Conservation (phyloP, 1,284 basidiomycete genomes). For the Microbotryum lychnidis-dioicae region DNA sequence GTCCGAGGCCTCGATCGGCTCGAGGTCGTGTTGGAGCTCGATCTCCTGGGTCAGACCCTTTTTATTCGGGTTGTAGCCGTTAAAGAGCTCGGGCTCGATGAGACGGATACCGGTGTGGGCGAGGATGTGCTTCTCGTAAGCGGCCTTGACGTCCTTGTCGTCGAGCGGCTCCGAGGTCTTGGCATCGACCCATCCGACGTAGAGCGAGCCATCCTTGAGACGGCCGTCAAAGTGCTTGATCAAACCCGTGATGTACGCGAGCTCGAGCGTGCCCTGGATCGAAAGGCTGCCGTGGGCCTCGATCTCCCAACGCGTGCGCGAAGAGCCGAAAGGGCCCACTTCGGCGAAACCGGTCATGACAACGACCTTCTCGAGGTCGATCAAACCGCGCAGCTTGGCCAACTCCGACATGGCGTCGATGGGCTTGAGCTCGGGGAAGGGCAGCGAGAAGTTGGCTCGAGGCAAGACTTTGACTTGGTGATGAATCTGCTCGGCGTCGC, state of each 20-base stretch:
- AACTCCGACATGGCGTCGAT: constrained; percentile 62
- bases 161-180: constrained; percentile 95
- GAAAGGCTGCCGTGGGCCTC: constrained; percentile 88
- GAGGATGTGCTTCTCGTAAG: constrained; percentile 91
- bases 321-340: constrained; percentile 97
- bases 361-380: constrained; percentile 91
- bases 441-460: constrained; percentile 93
- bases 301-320: constrained; percentile 99
- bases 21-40: constrained; percentile 91
- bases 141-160: constrained; percentile 89
- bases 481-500: constrained; percentile 83
- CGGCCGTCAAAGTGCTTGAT: constrained; percentile 98
- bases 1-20: constrained; percentile 85
- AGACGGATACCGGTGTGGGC: constrained; percentile 88
- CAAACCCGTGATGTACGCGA: constrained; percentile 98
- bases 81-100: constrained; percentile 94
- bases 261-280: constrained; percentile 95
- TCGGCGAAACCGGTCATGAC: constrained; percentile 96
- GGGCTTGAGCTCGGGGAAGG: constrained; percentile 65
- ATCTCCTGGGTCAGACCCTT: constrained; percentile 97
- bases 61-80: constrained; percentile 92
- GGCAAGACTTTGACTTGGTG: constrained; percentile 89
- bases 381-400: constrained; percentile 66
- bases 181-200: constrained; percentile 96
- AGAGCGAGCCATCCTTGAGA: constrained; percentile 79